These are phyloP conservation scores for Penicillium canariense DNA, from an alignment of 495 filamentous ascomycete species.

Conservation along the genomic window DNA sequence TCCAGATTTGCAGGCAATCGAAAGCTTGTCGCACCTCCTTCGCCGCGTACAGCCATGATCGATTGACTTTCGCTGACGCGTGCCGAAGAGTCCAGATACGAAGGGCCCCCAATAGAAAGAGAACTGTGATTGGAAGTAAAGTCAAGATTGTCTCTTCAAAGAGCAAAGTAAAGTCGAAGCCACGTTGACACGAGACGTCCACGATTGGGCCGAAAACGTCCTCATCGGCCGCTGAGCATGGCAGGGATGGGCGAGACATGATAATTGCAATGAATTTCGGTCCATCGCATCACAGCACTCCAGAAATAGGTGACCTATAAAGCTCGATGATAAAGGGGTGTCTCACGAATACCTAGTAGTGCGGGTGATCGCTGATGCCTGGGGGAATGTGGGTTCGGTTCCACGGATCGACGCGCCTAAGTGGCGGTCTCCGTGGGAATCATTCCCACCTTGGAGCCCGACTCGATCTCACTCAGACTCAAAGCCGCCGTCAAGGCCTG, in stretches of 20 bases:
- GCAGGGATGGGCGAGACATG: background rate
- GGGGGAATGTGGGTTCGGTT: background rate
- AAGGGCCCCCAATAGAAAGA: conserved; percentile 1
- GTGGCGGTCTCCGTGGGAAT: background rate
- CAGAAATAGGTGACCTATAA: background rate
- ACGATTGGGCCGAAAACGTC: conserved; percentile 23
- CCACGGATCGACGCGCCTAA: background rate
- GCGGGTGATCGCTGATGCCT: background rate
- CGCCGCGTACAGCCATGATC: conserved; percentile 23
- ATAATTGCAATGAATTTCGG: background rate
- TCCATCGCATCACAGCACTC: background rate
- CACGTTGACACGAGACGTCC: conserved; percentile 14
- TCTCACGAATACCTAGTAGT: background rate
- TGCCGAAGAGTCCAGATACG: conserved; percentile 11
- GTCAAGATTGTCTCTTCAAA: conserved; percentile 25
- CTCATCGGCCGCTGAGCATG: conserved; percentile 14
- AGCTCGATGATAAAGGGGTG: background rate
- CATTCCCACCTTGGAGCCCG: conserved; percentile 2
- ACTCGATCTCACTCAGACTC: background rate
- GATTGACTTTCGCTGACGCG: conserved; percentile 21
- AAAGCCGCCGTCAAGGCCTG: too few relatives aligned
- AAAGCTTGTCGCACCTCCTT: conserved; percentile 13
- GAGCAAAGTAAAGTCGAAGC: conserved; percentile 23
- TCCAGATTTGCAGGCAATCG: background rate
- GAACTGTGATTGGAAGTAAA: conserved; percentile 10